Conservation (phyloP, 2,329 filamentous ascomycete species). For the Emmonsiellopsis sp. region DNA sequence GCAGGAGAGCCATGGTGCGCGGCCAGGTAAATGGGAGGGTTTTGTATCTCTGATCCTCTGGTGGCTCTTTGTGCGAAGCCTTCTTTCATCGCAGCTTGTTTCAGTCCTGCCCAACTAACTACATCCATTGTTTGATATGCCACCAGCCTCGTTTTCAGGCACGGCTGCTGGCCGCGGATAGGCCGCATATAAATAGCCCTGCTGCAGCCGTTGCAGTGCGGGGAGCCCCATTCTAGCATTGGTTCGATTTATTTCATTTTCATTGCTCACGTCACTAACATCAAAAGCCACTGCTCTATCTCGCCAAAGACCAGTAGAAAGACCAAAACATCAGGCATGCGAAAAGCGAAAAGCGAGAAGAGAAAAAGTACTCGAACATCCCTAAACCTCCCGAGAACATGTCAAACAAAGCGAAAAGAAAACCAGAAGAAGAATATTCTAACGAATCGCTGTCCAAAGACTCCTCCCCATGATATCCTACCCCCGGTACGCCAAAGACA, state of each 20-base stretch:
- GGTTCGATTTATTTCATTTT: not conserved
- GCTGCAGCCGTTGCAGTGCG: not conserved
- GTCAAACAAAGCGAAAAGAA: slow-evolving; percentile 1
- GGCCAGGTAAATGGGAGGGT: no score
- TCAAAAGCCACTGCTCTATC: not conserved
- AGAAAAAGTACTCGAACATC: not conserved
- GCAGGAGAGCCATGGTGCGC: no score
- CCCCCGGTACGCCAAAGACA: not conserved
- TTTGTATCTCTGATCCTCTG: not conserved
- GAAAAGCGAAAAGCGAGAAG: slow-evolving; percentile 3
- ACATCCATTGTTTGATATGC: not conserved
- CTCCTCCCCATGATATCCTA: not conserved
- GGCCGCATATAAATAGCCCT: not conserved
- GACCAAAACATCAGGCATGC: not conserved
- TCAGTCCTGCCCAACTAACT: not conserved
- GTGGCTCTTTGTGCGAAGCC: not conserved
- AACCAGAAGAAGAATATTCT: not conserved
- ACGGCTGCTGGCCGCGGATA: not conserved
- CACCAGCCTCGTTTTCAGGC: not conserved
- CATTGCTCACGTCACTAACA: not conserved
- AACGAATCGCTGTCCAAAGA: not conserved
- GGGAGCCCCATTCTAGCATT: not conserved
- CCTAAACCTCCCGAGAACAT: not conserved
- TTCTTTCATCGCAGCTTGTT: not conserved
- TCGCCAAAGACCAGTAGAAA: not conserved